Percentiles rank a stretch among this genome's conserved stretches.
Conservation (phyloP, 2,329 filamentous ascomycete species). For the Talaromyces sp. region DNA sequence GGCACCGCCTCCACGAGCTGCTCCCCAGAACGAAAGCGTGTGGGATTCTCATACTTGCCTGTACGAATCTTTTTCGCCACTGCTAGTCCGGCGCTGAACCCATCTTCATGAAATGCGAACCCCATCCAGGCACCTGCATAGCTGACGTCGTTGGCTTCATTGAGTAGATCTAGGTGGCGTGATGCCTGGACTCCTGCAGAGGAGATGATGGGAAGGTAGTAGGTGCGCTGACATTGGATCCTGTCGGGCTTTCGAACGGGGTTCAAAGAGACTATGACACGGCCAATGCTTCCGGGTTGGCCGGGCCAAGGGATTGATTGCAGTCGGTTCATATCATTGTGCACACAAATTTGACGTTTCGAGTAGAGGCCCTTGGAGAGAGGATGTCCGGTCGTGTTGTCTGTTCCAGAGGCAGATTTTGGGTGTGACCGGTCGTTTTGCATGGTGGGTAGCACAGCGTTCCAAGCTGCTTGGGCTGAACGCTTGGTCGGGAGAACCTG, state of each 20-base stretch:
- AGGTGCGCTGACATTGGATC: neutral
- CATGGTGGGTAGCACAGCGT: neutral
- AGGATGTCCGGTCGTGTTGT: neutral
- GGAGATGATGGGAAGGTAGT: conserved; percentile 9
- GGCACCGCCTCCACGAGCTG: neutral
- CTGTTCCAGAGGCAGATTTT: neutral
- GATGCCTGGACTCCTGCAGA: neutral
- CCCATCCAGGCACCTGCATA: conserved; percentile 18
- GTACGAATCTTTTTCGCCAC: neutral
- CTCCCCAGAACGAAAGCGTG: conserved; percentile 2
- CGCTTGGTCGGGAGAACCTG: neutral
- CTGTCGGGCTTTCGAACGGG: neutral
- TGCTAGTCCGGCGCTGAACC: conserved; percentile 5
- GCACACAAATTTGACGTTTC: neutral
- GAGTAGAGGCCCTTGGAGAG: neutral
- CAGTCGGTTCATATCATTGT: conserved; percentile 13
- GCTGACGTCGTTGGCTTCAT: neutral
- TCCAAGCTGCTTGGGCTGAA: conserved; percentile 8
- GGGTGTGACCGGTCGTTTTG: neutral
- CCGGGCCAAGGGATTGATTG: conserved; percentile 6
- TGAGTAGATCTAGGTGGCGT: neutral
- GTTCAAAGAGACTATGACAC: conserved; percentile 5
- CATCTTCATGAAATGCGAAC: conserved; percentile 11
- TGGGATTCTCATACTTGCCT: neutral
- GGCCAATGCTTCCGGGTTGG: neutral